These are phyloP conservation scores for Lactarius hengduanensis DNA, from an alignment of 768 basidiomycete species.

Conservation along the genomic window DNA sequence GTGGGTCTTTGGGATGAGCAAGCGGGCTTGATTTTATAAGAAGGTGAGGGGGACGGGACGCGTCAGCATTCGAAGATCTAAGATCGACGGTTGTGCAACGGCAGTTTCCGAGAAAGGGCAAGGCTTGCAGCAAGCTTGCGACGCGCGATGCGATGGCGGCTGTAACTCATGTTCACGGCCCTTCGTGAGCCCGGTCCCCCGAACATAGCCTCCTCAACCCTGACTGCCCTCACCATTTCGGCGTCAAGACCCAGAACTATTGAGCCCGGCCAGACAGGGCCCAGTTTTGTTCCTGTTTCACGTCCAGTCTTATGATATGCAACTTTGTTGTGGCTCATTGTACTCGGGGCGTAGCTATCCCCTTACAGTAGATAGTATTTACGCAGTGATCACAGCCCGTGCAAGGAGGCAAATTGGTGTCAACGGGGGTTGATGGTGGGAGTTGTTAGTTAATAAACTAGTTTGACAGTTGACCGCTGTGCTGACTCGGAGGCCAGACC, in stretches of 20 bases:
- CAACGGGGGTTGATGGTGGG: background rate
- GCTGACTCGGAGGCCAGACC: too few relatives aligned
- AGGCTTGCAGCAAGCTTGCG: background rate
- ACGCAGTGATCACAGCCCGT: background rate
- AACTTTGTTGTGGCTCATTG: background rate
- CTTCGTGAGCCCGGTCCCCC: background rate
- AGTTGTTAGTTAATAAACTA: background rate
- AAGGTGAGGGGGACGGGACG: slow-evolving; percentile 25
- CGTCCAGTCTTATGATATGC: background rate
- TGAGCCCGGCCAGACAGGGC: background rate
- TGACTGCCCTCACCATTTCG: background rate
- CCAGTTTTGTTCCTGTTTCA: slow-evolving; percentile 18
- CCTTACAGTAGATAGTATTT: background rate
- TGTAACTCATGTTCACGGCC: slow-evolving; percentile 15
- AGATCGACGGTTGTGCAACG: slow-evolving; percentile 22
- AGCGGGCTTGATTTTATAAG: slow-evolving; percentile 24
- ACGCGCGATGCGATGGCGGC: background rate
- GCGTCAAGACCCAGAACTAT: background rate
- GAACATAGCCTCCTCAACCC: background rate
- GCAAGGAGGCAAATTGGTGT: background rate
- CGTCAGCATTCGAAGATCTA: slow-evolving; percentile 30
- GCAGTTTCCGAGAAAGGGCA: slow-evolving; percentile 8
- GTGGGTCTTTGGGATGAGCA: slow-evolving; percentile 3
- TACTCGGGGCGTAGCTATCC: background rate
- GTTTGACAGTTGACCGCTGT: too few relatives aligned